phyloP scores from a whole-genome alignment of 1,284 basidiomycete species.

The Hortiboletus rubellus region DNA sequence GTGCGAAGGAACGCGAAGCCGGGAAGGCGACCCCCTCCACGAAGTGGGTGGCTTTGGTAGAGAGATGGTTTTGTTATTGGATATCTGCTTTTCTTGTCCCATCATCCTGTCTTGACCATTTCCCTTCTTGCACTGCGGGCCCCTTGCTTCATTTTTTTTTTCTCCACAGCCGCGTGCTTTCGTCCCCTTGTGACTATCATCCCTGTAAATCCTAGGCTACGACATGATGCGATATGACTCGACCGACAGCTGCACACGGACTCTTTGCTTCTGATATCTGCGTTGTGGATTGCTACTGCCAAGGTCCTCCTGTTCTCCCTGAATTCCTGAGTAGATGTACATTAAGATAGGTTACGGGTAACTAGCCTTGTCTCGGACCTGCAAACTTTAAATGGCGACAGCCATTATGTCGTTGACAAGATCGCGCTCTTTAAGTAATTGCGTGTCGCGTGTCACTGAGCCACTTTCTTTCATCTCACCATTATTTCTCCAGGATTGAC shows the following conservation, averaged over 20 bases:
- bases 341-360: not conserved
- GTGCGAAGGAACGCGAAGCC: slow-evolving; percentile 34
- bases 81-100: slow-evolving; percentile 12
- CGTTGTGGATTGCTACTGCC: slow-evolving; percentile 10
- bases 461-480: not conserved
- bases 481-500: not conserved
- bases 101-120: slow-evolving; percentile 5
- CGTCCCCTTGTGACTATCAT: slow-evolving; percentile 3
- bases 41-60: slow-evolving; percentile 36
- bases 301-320: not conserved
- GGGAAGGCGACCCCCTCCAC: slow-evolving; percentile 29
- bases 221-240: slow-evolving; percentile 30
- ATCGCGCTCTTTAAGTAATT: not conserved
- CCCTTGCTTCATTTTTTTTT: slow-evolving; percentile 22
- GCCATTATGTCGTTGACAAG: not conserved
- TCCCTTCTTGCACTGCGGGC: slow-evolving; percentile 8
- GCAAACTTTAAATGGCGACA: not conserved
- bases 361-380: not conserved
- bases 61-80: slow-evolving; percentile 20
- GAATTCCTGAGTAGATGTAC: slow-evolving; percentile 13
- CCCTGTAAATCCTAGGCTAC: slow-evolving; percentile 23
- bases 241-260: slow-evolving; percentile 22
- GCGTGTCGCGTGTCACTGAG: slow-evolving; percentile 5
- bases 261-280: slow-evolving; percentile 2
- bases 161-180: slow-evolving; percentile 4